phyloP scores from a whole-genome alignment of 441 rosid species.

The Erysimum pusillum region DNA sequence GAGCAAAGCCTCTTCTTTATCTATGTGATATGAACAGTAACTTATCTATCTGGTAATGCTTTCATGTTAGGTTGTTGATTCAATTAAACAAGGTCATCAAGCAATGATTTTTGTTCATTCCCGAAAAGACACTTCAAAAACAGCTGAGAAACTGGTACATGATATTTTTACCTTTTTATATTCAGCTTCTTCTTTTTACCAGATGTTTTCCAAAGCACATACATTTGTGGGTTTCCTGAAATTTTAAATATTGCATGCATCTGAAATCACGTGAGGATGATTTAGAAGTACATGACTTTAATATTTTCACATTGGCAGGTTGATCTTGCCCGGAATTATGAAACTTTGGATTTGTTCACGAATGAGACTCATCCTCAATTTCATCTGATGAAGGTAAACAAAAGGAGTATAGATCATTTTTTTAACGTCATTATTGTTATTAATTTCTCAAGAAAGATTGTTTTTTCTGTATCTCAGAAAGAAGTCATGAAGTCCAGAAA shows the following conservation, averaged over 20 bases:
- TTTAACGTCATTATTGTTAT: slow-evolving; percentile 5
- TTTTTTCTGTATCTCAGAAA: slow-evolving; percentile 62
- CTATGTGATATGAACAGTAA: slow-evolving; percentile 40
- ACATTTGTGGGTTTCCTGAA: slow-evolving; percentile 33
- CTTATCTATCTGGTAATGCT: slow-evolving; percentile 41
- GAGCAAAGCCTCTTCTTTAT: slow-evolving; percentile 29
- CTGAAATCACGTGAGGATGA: background rate
- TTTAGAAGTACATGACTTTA: slow-evolving; percentile 32
- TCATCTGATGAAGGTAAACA: slow-evolving; percentile 70
- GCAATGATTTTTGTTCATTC: slow-evolving; percentile 99
- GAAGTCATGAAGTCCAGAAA: slow-evolving; percentile 96
- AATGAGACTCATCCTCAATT: slow-evolving; percentile 83
- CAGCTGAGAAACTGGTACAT: slow-evolving; percentile 89
- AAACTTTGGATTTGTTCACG: slow-evolving; percentile 68
- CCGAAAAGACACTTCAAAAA: slow-evolving; percentile 96
- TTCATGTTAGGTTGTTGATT: slow-evolving; percentile 79
- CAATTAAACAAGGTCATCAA: slow-evolving; percentile 93
- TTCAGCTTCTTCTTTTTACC: slow-evolving; percentile 36
- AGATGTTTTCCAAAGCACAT: slow-evolving; percentile 28
- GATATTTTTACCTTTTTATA: slow-evolving; percentile 31
- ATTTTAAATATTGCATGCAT: slow-evolving; percentile 22
- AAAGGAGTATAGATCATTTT: slow-evolving; percentile 13
- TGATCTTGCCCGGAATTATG: slow-evolving; percentile 82
- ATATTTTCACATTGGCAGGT: slow-evolving; percentile 59
- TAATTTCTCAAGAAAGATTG: slow-evolving; percentile 26